Percentiles rank a stretch among this genome's conserved stretches.
Conservation (phyloP, 306 rosid genomes). For the barrel medic (Medicago truncatula) region DNA sequence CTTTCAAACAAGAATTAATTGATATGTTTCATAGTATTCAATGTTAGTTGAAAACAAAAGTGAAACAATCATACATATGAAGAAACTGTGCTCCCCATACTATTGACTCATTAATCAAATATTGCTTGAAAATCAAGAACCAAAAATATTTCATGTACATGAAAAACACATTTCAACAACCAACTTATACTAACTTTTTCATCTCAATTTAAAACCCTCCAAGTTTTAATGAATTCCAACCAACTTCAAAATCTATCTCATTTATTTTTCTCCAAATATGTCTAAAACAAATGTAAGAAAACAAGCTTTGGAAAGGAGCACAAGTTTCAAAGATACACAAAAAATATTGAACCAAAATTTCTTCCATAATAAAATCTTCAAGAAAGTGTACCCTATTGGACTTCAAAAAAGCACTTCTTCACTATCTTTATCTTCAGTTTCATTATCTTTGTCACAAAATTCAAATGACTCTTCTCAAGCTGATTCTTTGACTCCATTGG, state of each 20-base stretch:
- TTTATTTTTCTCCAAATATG: conserved; percentile 46
- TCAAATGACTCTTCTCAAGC: conserved; percentile 82
- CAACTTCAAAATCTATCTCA: conserved; percentile 13
- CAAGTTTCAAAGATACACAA: conserved; percentile 60
- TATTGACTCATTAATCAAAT: conserved; percentile 34
- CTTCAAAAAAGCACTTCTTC: conserved; percentile 85
- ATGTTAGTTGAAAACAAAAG: not conserved
- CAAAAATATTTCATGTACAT: conserved; percentile 46
- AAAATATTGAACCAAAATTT: conserved; percentile 52
- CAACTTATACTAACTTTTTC: conserved; percentile 41
- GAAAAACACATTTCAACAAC: conserved; percentile 85
- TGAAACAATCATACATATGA: not conserved
- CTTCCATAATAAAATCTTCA: conserved; percentile 60
- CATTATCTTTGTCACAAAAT: conserved; percentile 86
- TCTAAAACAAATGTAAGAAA: conserved; percentile 68
- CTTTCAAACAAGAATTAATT: no score
- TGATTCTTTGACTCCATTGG: conserved; percentile 68
- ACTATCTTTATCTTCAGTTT: conserved; percentile 68
- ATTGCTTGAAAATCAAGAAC: conserved; percentile 79
- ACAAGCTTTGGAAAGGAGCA: conserved; percentile 61
- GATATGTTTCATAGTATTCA: no score
- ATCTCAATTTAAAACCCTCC: conserved; percentile 37
- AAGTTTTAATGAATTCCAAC: conserved; percentile 38
- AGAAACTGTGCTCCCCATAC: conserved; percentile 23
- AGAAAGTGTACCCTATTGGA: conserved; percentile 93